phyloP scores from a whole-genome alignment of 495 filamentous ascomycete genomes.

The Penicillium robsamsonii region DNA sequence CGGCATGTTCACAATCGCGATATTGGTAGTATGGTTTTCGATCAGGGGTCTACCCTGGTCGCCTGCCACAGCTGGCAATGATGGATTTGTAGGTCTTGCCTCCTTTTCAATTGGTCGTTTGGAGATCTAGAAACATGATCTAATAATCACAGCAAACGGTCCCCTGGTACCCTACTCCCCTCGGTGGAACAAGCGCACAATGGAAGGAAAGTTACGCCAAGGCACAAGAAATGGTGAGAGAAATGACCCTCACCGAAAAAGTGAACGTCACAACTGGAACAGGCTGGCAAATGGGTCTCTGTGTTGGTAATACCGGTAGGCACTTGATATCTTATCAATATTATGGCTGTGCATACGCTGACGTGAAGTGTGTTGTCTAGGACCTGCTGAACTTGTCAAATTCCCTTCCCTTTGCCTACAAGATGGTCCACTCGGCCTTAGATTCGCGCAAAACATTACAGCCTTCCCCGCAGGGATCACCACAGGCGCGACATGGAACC shows the following conservation, averaged over 20 bases:
- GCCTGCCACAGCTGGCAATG: not conserved
- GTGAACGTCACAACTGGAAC: constrained; percentile 93
- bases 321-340: not conserved
- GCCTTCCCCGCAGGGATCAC: constrained; percentile 85
- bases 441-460: constrained; percentile 72
- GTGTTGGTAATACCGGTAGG: constrained; percentile 79
- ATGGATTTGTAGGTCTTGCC: constrained; percentile 22
- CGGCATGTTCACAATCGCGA: constrained; percentile 10
- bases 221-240: constrained; percentile 70
- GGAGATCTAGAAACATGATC: not conserved
- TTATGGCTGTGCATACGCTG: constrained; percentile 1
- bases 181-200: constrained; percentile 65
- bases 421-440: constrained; percentile 81
- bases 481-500: constrained; percentile 85
- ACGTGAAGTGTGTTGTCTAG: constrained; percentile 25
- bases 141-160: constrained; percentile 44
- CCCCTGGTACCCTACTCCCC: constrained; percentile 82
- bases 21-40: constrained; percentile 23
- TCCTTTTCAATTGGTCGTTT: not conserved
- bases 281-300: constrained; percentile 86
- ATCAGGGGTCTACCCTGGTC: constrained; percentile 19
- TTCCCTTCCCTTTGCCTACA: constrained; percentile 89
- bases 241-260: constrained; percentile 88
- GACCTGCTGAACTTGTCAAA: constrained; percentile 61
- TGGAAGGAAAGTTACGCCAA: constrained; percentile 84